Evolutionary conservation across 2,329 filamentous ascomycete species (phyloP).

Genomic region (Aspergillus arachidicola): DNA sequence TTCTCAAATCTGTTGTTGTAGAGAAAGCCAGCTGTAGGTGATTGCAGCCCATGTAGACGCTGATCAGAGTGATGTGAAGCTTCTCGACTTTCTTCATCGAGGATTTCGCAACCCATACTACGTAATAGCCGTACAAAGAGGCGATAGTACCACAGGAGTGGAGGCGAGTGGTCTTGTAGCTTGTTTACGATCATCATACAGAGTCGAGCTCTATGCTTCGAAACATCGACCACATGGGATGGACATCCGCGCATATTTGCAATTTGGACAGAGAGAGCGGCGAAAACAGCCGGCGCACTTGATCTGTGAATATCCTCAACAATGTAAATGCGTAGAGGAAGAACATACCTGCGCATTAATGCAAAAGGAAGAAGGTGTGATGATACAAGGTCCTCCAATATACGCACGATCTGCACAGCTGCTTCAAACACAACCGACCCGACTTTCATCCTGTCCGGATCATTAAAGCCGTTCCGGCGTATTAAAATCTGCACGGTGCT

Average conservation of each 20-base stretch:
- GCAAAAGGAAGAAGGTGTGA: constrained; percentile 2
- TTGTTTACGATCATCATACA: constrained; percentile 12
- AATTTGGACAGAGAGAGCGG: constrained; percentile 6
- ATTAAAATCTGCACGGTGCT: background rate
- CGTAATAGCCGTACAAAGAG: constrained; percentile 9
- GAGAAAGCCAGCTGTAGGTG: background rate
- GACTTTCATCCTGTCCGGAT: constrained; percentile 1
- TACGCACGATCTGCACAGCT: constrained; percentile 12
- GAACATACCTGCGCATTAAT: background rate
- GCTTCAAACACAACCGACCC: constrained; percentile 7
- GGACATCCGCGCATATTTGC: constrained; percentile 4
- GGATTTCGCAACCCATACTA: constrained; percentile 5
- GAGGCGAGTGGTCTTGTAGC: constrained; percentile 8
- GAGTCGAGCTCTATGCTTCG: constrained; percentile 12
- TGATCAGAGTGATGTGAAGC: background rate
- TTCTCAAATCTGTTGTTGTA: background rate
- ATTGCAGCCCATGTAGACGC: background rate
- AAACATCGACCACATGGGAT: constrained; percentile 1
- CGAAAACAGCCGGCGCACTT: background rate
- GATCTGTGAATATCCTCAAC: background rate
- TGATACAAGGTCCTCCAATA: constrained; percentile 10
- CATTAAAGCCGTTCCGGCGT: constrained; percentile 6
- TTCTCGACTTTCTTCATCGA: background rate
- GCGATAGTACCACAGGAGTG: constrained; percentile 8
- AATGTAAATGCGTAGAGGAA: background rate